Percentiles rank a stretch among this genome's conserved stretches.
Evolutionary conservation across 2,329 filamentous ascomycete species (phyloP).

Genomic region (Fusarium sp.): DNA sequence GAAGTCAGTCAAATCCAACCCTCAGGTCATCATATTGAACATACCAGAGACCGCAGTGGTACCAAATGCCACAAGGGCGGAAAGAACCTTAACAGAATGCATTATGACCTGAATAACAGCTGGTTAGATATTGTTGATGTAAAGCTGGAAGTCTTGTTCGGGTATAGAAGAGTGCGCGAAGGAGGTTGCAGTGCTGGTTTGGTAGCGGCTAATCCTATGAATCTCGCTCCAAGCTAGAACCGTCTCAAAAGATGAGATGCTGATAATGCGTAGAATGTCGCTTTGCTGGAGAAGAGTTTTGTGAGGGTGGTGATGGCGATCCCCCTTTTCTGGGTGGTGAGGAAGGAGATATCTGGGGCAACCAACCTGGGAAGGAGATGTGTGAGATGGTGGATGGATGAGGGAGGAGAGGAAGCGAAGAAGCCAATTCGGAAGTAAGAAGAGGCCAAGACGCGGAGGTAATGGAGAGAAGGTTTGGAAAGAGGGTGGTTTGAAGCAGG

Average conservation of each 20-base stretch:
- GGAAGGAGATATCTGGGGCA: slow-evolving; percentile 12
- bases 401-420: slow-evolving; percentile 1
- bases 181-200: neutral
- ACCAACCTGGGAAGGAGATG: slow-evolving; percentile 43
- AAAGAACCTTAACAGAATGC: slow-evolving; percentile 62
- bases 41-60: slow-evolving; percentile 61
- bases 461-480: slow-evolving; percentile 30
- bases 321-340: slow-evolving; percentile 9
- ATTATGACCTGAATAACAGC: slow-evolving; percentile 57
- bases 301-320: slow-evolving; percentile 10
- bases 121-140: slow-evolving; percentile 36
- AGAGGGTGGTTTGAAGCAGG: slow-evolving; percentile 13
- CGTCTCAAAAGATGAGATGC: slow-evolving; percentile 27
- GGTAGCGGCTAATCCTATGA: slow-evolving; percentile 30
- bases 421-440: slow-evolving; percentile 34
- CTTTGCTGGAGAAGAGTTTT: neutral
- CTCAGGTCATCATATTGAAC: slow-evolving; percentile 26
- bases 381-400: slow-evolving; percentile 22
- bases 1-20: slow-evolving; percentile 7
- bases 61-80: slow-evolving; percentile 62
- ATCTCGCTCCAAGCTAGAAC: slow-evolving; percentile 24
- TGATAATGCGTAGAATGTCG: slow-evolving; percentile 8
- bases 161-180: neutral
- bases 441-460: slow-evolving; percentile 13
- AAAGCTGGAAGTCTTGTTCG: neutral